These are phyloP conservation scores for Apiotrichum gracile DNA, from an alignment of 1,284 basidiomycete genomes.

Conservation along the genomic window DNA sequence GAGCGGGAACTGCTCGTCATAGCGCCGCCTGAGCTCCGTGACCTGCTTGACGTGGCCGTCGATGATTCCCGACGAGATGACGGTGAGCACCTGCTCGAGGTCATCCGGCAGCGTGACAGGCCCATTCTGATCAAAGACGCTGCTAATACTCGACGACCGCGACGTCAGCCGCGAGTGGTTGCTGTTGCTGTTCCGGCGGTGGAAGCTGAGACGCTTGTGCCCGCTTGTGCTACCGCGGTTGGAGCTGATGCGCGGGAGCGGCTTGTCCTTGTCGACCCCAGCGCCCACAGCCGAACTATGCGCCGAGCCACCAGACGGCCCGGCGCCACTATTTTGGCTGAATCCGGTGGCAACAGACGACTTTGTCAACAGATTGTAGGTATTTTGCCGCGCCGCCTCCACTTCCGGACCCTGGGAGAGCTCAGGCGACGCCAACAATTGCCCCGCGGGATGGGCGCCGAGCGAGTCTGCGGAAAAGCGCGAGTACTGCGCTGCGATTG, in stretches of 20 bases:
- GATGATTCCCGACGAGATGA: conserved; percentile 73
- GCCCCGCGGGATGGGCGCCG: not conserved
- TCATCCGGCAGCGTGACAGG: conserved; percentile 68
- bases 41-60: conserved; percentile 79
- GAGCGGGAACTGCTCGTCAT: conserved; percentile 86
- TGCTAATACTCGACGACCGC: conserved; percentile 17
- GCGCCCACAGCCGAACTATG: not conserved
- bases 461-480: conserved; percentile 13
- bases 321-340: not conserved
- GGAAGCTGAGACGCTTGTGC: not conserved
- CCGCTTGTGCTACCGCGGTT: not conserved
- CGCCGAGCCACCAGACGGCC: not conserved
- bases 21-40: conserved; percentile 73
- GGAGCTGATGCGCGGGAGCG: not conserved
- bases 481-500: conserved; percentile 81
- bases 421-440: conserved; percentile 9
- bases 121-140: conserved; percentile 1
- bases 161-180: conserved; percentile 11
- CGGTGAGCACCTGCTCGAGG: conserved; percentile 72
- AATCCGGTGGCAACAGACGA: not conserved
- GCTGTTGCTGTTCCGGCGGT: not conserved
- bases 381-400: conserved; percentile 24
- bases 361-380: conserved; percentile 33
- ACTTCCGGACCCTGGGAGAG: not conserved
- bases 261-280: not conserved